A percentile compares a stretch with the other conserved stretches of the same genome.
Evolutionary conservation across 2,329 filamentous ascomycete species (phyloP).

Genomic region (Aspergillus ochraceoroseus): DNA sequence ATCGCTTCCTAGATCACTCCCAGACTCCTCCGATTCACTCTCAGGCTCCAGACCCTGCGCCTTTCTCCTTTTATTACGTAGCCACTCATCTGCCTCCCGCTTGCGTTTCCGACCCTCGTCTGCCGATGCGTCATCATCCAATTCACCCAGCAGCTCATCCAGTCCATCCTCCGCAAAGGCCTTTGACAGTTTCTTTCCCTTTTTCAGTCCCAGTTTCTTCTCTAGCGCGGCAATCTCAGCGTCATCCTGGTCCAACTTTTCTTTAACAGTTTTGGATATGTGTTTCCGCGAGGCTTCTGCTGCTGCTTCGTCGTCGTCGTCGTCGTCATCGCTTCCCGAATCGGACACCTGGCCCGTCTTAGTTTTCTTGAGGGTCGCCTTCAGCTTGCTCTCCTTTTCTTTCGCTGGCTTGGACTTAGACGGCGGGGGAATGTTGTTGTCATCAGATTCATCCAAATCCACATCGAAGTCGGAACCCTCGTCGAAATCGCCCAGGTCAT

Average conservation of each 20-base stretch:
- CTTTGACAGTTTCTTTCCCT: slow-evolving; percentile 67
- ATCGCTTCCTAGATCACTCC: slow-evolving; percentile 22
- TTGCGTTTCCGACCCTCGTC: slow-evolving; percentile 53
- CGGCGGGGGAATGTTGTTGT: slow-evolving; percentile 6
- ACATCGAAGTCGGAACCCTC: slow-evolving; percentile 21
- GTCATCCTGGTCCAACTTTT: slow-evolving; percentile 72
- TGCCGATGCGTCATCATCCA: slow-evolving; percentile 54
- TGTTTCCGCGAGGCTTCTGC: slow-evolving; percentile 19
- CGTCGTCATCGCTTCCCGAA: slow-evolving; percentile 27
- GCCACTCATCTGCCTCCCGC: slow-evolving; percentile 60
- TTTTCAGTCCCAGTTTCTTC: slow-evolving; percentile 77
- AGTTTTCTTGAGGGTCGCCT: slow-evolving; percentile 38
- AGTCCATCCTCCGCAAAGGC: slow-evolving; percentile 77
- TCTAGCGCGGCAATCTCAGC: slow-evolving; percentile 83
- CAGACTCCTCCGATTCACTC: slow-evolving; percentile 28
- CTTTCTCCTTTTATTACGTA: slow-evolving; percentile 55
- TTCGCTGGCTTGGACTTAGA: slow-evolving; percentile 24
- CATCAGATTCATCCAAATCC: slow-evolving; percentile 20
- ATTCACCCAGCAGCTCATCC: slow-evolving; percentile 67
- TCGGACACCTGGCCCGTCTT: slow-evolving; percentile 27
- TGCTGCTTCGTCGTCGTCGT: slow-evolving; percentile 26
- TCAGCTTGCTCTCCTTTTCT: slow-evolving; percentile 24
- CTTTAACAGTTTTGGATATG: slow-evolving; percentile 47
- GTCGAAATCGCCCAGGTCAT: slow-evolving; percentile 28
- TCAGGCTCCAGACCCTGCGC: slow-evolving; percentile 36